phyloP scores from a whole-genome alignment of 2,329 filamentous ascomycete species.

The Alternaria sp. region DNA sequence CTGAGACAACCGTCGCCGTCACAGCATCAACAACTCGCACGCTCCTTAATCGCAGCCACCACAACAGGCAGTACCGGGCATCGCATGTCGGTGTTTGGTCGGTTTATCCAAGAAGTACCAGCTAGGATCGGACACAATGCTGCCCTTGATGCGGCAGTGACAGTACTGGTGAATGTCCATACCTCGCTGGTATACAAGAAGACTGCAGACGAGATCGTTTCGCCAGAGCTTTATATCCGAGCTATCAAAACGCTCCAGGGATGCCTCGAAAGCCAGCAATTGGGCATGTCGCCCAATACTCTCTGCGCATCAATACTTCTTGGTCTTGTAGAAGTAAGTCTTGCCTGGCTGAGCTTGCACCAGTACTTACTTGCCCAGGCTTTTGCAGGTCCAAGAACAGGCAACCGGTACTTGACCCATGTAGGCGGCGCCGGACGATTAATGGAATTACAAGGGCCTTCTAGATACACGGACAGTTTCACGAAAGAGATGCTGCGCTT shows the following conservation, averaged over 20 bases:
- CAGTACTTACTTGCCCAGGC: constrained; percentile 22
- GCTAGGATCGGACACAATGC: constrained; percentile 39
- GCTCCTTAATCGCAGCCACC: constrained; percentile 34
- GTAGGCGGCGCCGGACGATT: constrained; percentile 43
- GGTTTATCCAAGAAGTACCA: constrained; percentile 41
- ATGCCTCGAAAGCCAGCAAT: constrained; percentile 34
- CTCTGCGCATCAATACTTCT: constrained; percentile 43
- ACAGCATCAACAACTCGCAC: constrained; percentile 35
- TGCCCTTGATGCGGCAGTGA: constrained; percentile 41
- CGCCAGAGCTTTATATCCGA: constrained; percentile 36
- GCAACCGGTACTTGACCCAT: constrained; percentile 42
- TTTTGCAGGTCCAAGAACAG: constrained; percentile 37
- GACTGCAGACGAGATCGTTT: constrained; percentile 29
- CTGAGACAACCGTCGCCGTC: constrained; percentile 33
- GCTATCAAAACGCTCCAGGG: constrained; percentile 39
- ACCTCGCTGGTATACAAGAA: constrained; percentile 34
- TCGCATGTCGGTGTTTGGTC: constrained; percentile 40
- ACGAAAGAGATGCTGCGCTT: constrained; percentile 42
- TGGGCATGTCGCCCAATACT: constrained; percentile 43
- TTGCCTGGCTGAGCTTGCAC: background rate
- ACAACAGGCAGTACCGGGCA: constrained; percentile 37
- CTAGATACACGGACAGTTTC: constrained; percentile 34
- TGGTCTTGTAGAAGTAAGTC: constrained; percentile 39
- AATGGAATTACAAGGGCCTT: constrained; percentile 41
- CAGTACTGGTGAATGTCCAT: constrained; percentile 39